phyloP scores from a whole-genome alignment of 352 stramenopile genomes.

The Phytophthora boehmeriae region DNA sequence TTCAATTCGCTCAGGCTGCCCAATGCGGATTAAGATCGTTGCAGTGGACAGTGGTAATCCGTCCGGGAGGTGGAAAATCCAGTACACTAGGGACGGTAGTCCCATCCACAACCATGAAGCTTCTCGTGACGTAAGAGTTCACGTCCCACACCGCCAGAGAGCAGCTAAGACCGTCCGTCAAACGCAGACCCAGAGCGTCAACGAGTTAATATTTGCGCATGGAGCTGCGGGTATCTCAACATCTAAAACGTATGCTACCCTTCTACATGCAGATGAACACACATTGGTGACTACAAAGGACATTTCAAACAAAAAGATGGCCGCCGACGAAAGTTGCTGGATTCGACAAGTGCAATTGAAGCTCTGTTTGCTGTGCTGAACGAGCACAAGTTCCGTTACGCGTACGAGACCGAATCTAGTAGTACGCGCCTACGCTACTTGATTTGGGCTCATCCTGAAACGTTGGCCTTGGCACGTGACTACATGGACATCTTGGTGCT shows the following conservation, averaged over 20 bases:
- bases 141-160: background rate
- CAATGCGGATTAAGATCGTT: background rate
- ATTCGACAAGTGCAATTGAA: background rate
- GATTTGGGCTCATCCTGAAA: background rate
- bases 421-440: background rate
- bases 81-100: background rate
- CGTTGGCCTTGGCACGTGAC: background rate
- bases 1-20: background rate
- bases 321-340: background rate
- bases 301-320: constrained; percentile 2
- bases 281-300: background rate
- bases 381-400: background rate
- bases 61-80: background rate
- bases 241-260: background rate
- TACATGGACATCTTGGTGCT: constrained; percentile 1
- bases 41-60: background rate
- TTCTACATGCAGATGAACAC: background rate
- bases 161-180: too few species aligned
- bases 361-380: background rate
- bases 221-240: background rate
- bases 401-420: background rate
- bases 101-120: background rate
- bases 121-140: background rate
- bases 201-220: background rate
- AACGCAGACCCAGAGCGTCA: background rate